These are phyloP conservation scores for Olyra latifolia DNA, from an alignment of 176 grass and related monocot species.

Conservation along the genomic window DNA sequence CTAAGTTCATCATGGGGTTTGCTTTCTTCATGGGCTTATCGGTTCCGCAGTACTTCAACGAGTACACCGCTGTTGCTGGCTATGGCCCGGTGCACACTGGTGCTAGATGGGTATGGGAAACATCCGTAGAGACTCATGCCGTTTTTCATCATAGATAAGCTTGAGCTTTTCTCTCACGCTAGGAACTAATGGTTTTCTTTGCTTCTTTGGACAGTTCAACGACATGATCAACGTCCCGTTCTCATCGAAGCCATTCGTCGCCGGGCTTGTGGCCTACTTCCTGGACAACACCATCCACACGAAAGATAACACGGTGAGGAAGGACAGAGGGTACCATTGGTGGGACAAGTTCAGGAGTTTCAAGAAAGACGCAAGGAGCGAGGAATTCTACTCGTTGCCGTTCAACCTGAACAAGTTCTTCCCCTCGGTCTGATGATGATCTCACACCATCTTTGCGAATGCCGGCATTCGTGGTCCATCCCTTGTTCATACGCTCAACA, in stretches of 20 bases:
- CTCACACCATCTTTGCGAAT: accelerated
- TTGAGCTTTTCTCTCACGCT: background rate
- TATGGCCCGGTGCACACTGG: constrained; percentile 83
- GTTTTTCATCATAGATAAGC: background rate
- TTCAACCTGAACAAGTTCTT: constrained; percentile 89
- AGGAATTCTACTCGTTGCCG: constrained; percentile 84
- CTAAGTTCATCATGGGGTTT: constrained; percentile 92
- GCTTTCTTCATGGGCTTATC: constrained; percentile 91
- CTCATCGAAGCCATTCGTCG: constrained; percentile 85
- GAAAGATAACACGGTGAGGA: constrained; percentile 44
- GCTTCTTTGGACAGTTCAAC: constrained; percentile 61
- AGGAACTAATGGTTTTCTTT: background rate
- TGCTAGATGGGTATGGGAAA: constrained; percentile 77
- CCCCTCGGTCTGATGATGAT: constrained; percentile 66
- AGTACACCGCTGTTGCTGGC: constrained; percentile 73
- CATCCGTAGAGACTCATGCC: background rate
- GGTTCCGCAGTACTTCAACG: constrained; percentile 94
- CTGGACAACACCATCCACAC: constrained; percentile 72
- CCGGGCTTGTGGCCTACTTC: constrained; percentile 70
- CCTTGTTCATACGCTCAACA: constrained; percentile 19
- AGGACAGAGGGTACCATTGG: constrained; percentile 85
- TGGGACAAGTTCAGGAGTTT: constrained; percentile 79
- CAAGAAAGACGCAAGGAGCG: constrained; percentile 68
- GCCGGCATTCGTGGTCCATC: background rate
- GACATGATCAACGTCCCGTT: constrained; percentile 93